Evolutionary conservation across 2,329 filamentous ascomycete species (phyloP).

Genomic region (Trichoderma guizhouense): DNA sequence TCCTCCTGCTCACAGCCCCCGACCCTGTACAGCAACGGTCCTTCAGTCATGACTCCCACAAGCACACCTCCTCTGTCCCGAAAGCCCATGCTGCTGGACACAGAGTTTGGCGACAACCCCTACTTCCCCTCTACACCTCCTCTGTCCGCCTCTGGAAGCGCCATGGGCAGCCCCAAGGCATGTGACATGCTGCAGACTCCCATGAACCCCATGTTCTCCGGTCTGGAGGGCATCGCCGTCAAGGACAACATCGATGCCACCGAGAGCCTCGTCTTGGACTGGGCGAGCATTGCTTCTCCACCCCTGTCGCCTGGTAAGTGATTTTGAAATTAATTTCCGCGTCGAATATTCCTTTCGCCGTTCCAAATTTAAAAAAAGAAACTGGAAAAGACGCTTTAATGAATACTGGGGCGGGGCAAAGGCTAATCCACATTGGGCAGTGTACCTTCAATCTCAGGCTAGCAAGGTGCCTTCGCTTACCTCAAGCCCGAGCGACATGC

Average conservation of each 20-base stretch:
- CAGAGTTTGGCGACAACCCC: slow-evolving; percentile 65
- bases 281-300: slow-evolving; percentile 74
- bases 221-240: slow-evolving; percentile 60
- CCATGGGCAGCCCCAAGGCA: slow-evolving; percentile 78
- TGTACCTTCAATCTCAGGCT: slow-evolving; percentile 48
- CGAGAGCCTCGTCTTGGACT: slow-evolving; percentile 74
- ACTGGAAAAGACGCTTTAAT: background rate
- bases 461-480: slow-evolving; percentile 57
- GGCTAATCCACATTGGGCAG: slow-evolving; percentile 41
- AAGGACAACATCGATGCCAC: slow-evolving; percentile 71
- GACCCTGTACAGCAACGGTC: slow-evolving; percentile 55
- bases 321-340: background rate
- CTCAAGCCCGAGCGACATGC: slow-evolving; percentile 64
- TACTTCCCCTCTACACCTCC: slow-evolving; percentile 85
- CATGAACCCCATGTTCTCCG: slow-evolving; percentile 73
- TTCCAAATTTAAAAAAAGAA: background rate
- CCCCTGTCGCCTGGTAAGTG: slow-evolving; percentile 87
- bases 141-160: slow-evolving; percentile 79
- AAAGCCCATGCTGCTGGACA: slow-evolving; percentile 79
- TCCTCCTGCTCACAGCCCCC: slow-evolving; percentile 63
- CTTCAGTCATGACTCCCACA: slow-evolving; percentile 67
- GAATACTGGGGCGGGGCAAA: slow-evolving; percentile 25
- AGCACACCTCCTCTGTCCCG: slow-evolving; percentile 64
- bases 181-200: slow-evolving; percentile 79
- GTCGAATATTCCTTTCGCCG: background rate